Conservation (phyloP, 225 moss, liverwort and hornwort genomes). For the Physcomitrium patens region DNA sequence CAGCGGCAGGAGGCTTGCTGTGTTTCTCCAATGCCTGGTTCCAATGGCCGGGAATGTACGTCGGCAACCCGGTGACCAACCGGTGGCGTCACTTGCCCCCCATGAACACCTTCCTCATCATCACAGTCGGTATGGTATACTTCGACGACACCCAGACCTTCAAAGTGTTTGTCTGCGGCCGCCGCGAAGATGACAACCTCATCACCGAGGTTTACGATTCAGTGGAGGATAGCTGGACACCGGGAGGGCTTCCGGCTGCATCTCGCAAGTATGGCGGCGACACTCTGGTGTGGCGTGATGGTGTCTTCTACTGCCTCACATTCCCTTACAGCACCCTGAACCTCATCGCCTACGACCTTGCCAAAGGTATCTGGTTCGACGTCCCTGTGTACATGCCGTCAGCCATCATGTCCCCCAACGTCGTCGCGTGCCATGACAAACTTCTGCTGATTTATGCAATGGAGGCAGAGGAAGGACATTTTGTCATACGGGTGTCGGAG, state of each 20-base stretch:
- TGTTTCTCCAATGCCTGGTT: slow-evolving; percentile 59
- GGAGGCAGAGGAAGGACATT: slow-evolving; percentile 32
- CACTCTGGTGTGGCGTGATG: slow-evolving; percentile 37
- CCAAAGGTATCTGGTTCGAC: slow-evolving; percentile 36
- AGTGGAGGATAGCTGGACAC: slow-evolving; percentile 31
- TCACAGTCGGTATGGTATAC: slow-evolving; percentile 56
- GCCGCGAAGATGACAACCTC: slow-evolving; percentile 52
- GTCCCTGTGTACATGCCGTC: slow-evolving; percentile 55
- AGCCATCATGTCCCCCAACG: slow-evolving; percentile 56
- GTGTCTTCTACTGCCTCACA: slow-evolving; percentile 59
- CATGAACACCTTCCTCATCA: slow-evolving; percentile 54
- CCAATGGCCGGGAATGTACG: slow-evolving; percentile 52
- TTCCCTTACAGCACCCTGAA: slow-evolving; percentile 55
- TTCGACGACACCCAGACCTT: slow-evolving; percentile 25
- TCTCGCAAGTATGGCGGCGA: slow-evolving; percentile 49
- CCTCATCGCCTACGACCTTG: slow-evolving; percentile 53
- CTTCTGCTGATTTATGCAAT: slow-evolving; percentile 40
- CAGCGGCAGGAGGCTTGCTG: slow-evolving; percentile 50
- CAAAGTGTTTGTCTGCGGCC: slow-evolving; percentile 54
- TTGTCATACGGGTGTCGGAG: slow-evolving; percentile 50
- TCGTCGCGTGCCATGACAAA: slow-evolving; percentile 32
- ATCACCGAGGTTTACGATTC: slow-evolving; percentile 63
- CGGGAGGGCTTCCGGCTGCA: slow-evolving; percentile 38
- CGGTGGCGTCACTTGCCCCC: slow-evolving; percentile 45
- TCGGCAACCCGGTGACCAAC: slow-evolving; percentile 51